These are phyloP conservation scores for Cicer yamashitae DNA, from an alignment of 306 rosid genomes.

Conservation along the genomic window DNA sequence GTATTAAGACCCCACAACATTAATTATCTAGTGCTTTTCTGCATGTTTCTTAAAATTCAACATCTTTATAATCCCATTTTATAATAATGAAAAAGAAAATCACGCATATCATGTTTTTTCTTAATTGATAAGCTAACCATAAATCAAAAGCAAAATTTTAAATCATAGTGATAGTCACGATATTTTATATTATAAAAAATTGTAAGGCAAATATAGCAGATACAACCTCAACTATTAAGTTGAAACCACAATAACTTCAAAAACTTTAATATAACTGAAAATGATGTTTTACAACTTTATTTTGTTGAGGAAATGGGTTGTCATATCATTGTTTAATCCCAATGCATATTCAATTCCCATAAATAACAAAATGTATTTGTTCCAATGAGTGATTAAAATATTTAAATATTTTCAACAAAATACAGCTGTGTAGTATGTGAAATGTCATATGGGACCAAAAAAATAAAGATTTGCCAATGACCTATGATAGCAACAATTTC, in stretches of 20 bases:
- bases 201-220: neutral
- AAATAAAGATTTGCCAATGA: conserved; percentile 1
- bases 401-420: conserved; percentile 5
- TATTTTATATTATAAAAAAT: neutral
- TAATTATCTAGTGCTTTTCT: conserved; percentile 18
- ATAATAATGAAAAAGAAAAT: neutral
- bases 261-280: neutral
- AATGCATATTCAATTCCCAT: neutral
- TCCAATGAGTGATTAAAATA: conserved; percentile 17
- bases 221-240: neutral
- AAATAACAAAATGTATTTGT: neutral
- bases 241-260: neutral
- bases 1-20: conserved; percentile 9
- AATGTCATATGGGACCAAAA: conserved; percentile 17
- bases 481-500: neutral
- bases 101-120: conserved; percentile 6
- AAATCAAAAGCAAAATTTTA: neutral
- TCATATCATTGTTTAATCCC: conserved; percentile 44
- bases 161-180: neutral
- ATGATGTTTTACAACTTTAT: neutral
- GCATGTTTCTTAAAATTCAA: conserved; percentile 41
- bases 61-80: neutral
- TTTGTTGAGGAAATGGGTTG: conserved; percentile 33
- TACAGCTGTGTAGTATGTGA: conserved; percentile 21
- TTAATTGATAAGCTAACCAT: neutral